A percentile compares a stretch with the other conserved stretches of the same genome.
These are phyloP conservation scores for Pythium brachiatum DNA, from an alignment of 352 stramenopile species.

Conservation along the genomic window DNA sequence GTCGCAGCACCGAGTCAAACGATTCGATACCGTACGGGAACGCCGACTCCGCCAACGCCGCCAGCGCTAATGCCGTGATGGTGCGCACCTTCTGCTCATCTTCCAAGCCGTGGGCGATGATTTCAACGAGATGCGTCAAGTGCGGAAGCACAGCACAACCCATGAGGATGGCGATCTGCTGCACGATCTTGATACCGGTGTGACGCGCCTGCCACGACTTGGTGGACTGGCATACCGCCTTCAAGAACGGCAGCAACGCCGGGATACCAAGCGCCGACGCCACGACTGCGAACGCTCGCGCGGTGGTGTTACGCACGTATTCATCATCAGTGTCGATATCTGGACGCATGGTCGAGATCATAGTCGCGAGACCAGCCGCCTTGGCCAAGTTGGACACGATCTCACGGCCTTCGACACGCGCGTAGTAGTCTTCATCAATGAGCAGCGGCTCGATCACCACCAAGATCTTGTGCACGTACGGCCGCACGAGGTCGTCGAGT, in stretches of 20 bases:
- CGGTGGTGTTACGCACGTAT: constrained; percentile 99
- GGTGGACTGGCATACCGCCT: constrained; percentile 97
- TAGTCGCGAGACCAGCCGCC: constrained; percentile 97
- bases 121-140: constrained; percentile 97
- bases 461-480: constrained; percentile 99
- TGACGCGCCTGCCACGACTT: constrained; percentile 99
- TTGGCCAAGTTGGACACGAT: constrained; percentile 99
- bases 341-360: constrained; percentile 99
- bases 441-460: constrained; percentile 99
- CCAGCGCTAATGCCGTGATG: constrained; percentile 98
- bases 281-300: constrained; percentile 98
- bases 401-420: constrained; percentile 97
- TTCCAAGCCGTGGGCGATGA: constrained; percentile 96
- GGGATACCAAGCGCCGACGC: constrained; percentile 97
- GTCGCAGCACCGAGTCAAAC: constrained; percentile 98
- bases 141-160: constrained; percentile 98
- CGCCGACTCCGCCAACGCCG: constrained; percentile 95
- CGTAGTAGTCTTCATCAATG: constrained; percentile 99
- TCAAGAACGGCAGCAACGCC: constrained; percentile 97
- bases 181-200: constrained; percentile 99
- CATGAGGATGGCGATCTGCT: constrained; percentile 99
- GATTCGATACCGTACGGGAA: constrained; percentile 99
- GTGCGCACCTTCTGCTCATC: constrained; percentile 98
- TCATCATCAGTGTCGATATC: constrained; percentile 99
- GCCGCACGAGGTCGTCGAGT: constrained; percentile 97